phyloP scores from a whole-genome alignment of 176 grass and related monocot genomes.

The Avena insularis region DNA sequence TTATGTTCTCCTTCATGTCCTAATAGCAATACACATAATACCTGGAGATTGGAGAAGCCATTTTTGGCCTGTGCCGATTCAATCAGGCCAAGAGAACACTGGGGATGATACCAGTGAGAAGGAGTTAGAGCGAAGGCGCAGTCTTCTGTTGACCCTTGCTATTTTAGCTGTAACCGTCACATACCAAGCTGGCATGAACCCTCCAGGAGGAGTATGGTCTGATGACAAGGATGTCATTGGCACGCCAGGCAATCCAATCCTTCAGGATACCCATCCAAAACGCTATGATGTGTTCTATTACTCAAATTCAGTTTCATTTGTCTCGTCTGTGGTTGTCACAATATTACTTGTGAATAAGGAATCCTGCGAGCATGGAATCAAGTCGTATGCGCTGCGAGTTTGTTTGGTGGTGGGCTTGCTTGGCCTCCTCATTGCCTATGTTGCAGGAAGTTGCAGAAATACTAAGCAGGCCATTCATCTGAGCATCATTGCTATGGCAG shows the following conservation, averaged over 20 bases:
- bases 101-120: conserved; percentile 8
- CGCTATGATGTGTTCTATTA: conserved; percentile 50
- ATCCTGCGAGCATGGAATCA: conserved; percentile 53
- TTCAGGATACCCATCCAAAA: conserved; percentile 28
- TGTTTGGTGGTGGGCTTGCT: conserved; percentile 44
- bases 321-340: conserved; percentile 47
- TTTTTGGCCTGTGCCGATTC: neutral
- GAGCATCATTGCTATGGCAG: conserved; percentile 27
- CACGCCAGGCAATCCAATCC: conserved; percentile 39
- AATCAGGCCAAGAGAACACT: neutral
- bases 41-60: neutral
- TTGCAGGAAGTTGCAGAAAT: conserved; percentile 44
- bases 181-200: conserved; percentile 58
- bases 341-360: conserved; percentile 51
- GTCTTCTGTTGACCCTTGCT: conserved; percentile 39
- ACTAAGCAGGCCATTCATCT: conserved; percentile 34
- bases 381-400: conserved; percentile 41
- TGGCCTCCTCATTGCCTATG: conserved; percentile 49
- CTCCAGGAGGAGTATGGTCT: conserved; percentile 54
- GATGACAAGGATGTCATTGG: conserved; percentile 27
- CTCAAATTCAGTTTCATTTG: conserved; percentile 47
- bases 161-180: conserved; percentile 50
- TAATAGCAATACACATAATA: conserved; percentile 43
- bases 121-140: conserved; percentile 36
- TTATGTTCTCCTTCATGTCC: conserved; percentile 45